These are phyloP conservation scores for Papilionanthe hybrid DNA, from an alignment of 116 monocot genomes.

Conservation along the genomic window DNA sequence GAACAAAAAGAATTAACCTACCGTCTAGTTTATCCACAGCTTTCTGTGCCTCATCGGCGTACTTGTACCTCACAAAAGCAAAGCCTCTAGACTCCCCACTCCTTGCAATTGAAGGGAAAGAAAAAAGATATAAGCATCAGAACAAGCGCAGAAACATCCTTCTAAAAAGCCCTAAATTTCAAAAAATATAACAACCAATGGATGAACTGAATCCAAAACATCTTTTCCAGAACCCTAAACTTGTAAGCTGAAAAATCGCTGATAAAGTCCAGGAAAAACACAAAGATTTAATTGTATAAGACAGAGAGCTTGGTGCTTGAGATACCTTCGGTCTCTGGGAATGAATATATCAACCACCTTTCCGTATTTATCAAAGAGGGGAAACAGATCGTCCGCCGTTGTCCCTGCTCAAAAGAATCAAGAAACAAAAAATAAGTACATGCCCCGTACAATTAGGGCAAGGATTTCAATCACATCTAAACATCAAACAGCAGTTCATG, in stretches of 20 bases:
- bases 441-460: background rate
- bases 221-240: background rate
- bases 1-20: constrained; percentile 1
- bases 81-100: constrained; percentile 93
- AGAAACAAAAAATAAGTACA: background rate
- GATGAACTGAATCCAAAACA: background rate
- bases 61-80: constrained; percentile 93
- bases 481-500: background rate
- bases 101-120: constrained; percentile 26
- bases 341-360: constrained; percentile 96
- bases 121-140: background rate
- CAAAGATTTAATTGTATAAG: background rate
- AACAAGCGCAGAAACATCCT: background rate
- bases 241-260: background rate
- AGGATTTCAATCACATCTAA: background rate
- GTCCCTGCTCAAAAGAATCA: constrained; percentile 46
- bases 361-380: constrained; percentile 89
- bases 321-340: constrained; percentile 80
- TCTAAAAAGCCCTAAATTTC: background rate
- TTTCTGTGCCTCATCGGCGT: constrained; percentile 91
- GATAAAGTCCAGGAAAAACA: background rate
- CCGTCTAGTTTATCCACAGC: constrained; percentile 94
- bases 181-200: background rate
- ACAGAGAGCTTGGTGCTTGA: background rate
- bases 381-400: constrained; percentile 81